Conservation (phyloP, 2,329 filamentous ascomycete genomes). For the Aspergillus ochraceus region DNA sequence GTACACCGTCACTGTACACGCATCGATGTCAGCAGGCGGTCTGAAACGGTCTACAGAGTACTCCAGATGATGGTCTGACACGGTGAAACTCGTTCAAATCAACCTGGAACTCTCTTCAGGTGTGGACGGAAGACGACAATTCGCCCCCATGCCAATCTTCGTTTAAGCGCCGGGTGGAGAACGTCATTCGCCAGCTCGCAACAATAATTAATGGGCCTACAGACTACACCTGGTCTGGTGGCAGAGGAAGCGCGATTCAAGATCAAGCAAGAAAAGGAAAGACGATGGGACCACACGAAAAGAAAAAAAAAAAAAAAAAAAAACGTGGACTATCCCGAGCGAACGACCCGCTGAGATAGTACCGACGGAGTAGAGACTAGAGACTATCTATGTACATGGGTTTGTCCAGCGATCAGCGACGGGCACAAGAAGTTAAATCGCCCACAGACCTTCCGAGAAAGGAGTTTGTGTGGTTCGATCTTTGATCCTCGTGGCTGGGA, state of each 20-base stretch:
- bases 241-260: not conserved
- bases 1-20: too few relatives aligned
- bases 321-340: not conserved
- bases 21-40: too few relatives aligned
- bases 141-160: not conserved
- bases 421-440: not conserved
- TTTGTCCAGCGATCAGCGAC: not conserved
- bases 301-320: too few relatives aligned
- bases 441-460: not conserved
- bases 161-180: not conserved
- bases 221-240: not conserved
- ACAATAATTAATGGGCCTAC: not conserved
- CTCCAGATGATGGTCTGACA: too few relatives aligned
- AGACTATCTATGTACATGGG: too few relatives aligned
- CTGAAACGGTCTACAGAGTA: too few relatives aligned
- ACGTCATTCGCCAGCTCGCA: not conserved
- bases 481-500: not conserved
- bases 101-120: too few relatives aligned
- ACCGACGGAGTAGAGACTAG: not conserved
- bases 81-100: too few relatives aligned
- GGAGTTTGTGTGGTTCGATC: not conserved
- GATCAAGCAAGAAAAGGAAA: too few relatives aligned
- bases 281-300: too few relatives aligned
- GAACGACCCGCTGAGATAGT: not conserved
- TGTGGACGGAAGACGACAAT: too few relatives aligned